Evolutionary conservation across 2,329 filamentous ascomycete genomes (phyloP).

Genomic region (Nigrospora oryzae): DNA sequence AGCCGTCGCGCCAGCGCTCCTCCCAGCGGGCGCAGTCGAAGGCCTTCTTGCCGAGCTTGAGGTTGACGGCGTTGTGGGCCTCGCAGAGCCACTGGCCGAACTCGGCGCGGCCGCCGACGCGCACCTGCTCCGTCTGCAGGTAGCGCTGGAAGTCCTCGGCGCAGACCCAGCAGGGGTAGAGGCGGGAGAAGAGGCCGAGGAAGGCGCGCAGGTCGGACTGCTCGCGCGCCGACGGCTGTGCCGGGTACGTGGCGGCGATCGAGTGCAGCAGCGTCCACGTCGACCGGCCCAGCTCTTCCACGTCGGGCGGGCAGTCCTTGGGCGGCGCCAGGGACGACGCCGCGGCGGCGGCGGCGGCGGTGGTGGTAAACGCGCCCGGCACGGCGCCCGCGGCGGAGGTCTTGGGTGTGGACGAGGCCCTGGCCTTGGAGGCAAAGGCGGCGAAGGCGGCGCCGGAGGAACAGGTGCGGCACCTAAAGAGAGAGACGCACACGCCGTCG

Average conservation of each 20-base stretch:
- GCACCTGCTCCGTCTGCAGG: conserved; percentile 64
- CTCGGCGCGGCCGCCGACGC: conserved; percentile 50
- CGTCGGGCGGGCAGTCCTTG: conserved; percentile 79
- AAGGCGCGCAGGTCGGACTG: conserved; percentile 74
- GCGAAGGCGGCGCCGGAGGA: conserved; percentile 56
- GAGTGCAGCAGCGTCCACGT: conserved; percentile 93
- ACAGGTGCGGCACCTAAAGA: conserved; percentile 59
- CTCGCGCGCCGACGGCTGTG: conserved; percentile 54
- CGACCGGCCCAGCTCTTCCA: conserved; percentile 75
- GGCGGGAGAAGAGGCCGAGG: conserved; percentile 68
- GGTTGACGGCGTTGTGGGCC: conserved; percentile 81
- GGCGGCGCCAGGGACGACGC: conserved; percentile 29
- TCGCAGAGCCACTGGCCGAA: conserved; percentile 79
- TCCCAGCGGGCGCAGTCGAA: conserved; percentile 92
- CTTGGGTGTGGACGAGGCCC: conserved; percentile 18
- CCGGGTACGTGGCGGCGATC: conserved; percentile 81
- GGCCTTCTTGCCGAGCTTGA: conserved; percentile 78
- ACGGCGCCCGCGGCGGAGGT: conserved; percentile 27
- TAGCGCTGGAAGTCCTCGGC: conserved; percentile 84
- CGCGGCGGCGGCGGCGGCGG: conserved; percentile 18
- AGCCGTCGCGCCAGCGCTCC: conserved; percentile 89
- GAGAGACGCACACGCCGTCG: not conserved
- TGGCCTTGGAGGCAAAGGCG: conserved; percentile 48
- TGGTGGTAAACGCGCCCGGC: conserved; percentile 21
- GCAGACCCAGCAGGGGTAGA: conserved; percentile 96